Evolutionary conservation across 2,329 filamentous ascomycete species (phyloP), one percentile per base, ranked within the genome.

Genomic region (Colletotrichum sp.): DNA sequence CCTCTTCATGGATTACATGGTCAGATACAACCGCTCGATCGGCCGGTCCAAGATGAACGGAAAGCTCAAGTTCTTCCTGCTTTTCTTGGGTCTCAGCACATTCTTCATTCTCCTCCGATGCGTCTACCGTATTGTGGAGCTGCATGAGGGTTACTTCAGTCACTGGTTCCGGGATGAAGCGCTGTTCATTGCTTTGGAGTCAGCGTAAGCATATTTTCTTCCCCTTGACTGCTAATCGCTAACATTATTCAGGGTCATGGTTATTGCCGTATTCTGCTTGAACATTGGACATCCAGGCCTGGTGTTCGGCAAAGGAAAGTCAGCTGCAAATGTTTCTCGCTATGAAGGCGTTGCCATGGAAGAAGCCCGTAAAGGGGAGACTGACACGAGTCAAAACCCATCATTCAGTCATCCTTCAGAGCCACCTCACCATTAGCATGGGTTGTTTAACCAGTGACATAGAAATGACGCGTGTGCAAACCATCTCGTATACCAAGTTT

Each of bases 51-150:
- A 83, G 5, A 76, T 73, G 6, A 64, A 77, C n/a, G 82, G 79
- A 73, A 74, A 81, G 3, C 89, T 91, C 79, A 83, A 83, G 55
- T 83, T 85, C 15, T 92, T 92, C 78, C 79, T 91, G n/a, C 60
- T 80, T 24, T 89, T 88, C 28, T 82, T 92, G 13, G 81, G 85
- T 2, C 79, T 90, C 5, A 87, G 90, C 2, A 92, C 90, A 5
- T 60, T 92, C 8, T 87, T 88, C 68, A 89, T 93, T 77, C 87
- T 92, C 67, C 87, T 90, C 9, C 85, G 92, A 28, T 91, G 88
- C 65, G 87, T 89, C 32, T 93, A 91, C 79, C 88, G 92, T 60
- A 89, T 92, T 34, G 89, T 88, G 0, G 92, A 93, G 83, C 81
- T 93, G 72, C 87, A 87, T 60, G 85, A 90, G 34, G 91, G 91